Evolutionary conservation across 163 green algal genomes (phyloP).

Genomic region (Chlamydomonas reinhardtii): DNA sequence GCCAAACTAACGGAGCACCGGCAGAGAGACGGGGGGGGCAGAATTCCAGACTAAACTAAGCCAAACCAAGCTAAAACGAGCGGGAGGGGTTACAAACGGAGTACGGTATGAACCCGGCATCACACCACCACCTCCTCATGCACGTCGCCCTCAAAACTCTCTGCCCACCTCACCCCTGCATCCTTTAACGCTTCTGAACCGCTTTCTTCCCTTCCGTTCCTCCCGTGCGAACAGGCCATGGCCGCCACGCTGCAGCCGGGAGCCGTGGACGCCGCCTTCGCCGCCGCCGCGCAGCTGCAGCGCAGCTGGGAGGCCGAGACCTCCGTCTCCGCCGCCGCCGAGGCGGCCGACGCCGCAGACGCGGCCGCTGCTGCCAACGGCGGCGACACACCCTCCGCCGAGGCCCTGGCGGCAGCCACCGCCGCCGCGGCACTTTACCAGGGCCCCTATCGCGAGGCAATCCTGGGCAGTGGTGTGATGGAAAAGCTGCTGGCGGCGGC

Average conservation of each 20-base stretch:
- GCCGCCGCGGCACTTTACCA: slow-evolving; percentile 40
- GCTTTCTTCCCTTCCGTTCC: too few species aligned
- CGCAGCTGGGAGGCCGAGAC: slow-evolving; percentile 33
- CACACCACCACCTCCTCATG: too few species aligned
- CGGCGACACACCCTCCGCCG: background rate
- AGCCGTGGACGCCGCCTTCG: slow-evolving; percentile 25
- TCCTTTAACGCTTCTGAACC: too few species aligned
- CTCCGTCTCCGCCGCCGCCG: slow-evolving; percentile 11
- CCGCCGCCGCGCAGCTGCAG: slow-evolving; percentile 25
- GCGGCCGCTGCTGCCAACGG: background rate
- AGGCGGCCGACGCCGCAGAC: background rate
- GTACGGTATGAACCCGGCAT: too few species aligned
- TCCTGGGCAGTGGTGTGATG: slow-evolving; percentile 36
- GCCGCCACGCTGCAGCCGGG: slow-evolving; percentile 28
- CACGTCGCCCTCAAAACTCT: too few species aligned
- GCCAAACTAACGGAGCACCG: too few species aligned
- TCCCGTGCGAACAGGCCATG: slow-evolving; percentile 39
- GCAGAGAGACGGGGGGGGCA: too few species aligned
- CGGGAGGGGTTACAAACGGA: too few species aligned
- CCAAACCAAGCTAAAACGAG: too few species aligned
- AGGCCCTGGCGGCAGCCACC: slow-evolving; percentile 37
- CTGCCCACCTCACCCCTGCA: too few species aligned
- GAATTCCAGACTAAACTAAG: too few species aligned
- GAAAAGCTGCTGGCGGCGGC: slow-evolving; percentile 15
- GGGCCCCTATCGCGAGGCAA: slow-evolving; percentile 21